Percentiles rank a stretch among this genome's conserved stretches.
phyloP scores from a whole-genome alignment of 2,329 filamentous ascomycete species.

The Huntiella savannae region DNA sequence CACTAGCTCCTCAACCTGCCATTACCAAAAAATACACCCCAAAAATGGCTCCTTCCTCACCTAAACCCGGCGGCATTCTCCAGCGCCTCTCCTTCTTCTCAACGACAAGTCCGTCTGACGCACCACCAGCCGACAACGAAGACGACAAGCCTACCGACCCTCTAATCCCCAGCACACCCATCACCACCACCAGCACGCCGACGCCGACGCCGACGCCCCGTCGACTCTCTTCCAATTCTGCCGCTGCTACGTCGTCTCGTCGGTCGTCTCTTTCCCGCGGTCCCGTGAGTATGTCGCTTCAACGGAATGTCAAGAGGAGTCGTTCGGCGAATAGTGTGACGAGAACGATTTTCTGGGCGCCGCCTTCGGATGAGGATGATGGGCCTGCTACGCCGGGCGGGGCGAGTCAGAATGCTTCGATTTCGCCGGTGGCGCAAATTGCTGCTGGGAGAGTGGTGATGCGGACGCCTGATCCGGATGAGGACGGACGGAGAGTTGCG shows the following conservation, averaged over 20 bases:
- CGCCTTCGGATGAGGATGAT: slow-evolving; percentile 12
- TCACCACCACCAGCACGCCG: background rate
- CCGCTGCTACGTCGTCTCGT: background rate
- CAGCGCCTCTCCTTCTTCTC: background rate
- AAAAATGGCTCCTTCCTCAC: background rate
- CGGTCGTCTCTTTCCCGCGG: background rate
- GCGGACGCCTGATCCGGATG: slow-evolving; percentile 19
- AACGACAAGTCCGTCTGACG: background rate
- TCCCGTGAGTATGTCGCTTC: background rate
- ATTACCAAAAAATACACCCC: background rate
- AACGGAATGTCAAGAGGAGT: slow-evolving; percentile 18
- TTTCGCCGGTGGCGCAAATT: slow-evolving; percentile 7
- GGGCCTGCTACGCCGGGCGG: background rate
- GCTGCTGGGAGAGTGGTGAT: slow-evolving; percentile 7
- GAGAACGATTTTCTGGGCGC: slow-evolving; percentile 9
- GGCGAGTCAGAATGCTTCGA: background rate
- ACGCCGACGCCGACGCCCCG: background rate
- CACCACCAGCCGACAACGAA: background rate
- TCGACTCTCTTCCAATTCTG: background rate
- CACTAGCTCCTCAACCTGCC: background rate
- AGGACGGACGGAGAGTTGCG: slow-evolving; percentile 26
- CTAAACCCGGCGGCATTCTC: background rate
- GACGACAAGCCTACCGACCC: background rate
- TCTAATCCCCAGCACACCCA: background rate
- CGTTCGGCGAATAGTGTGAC: slow-evolving; percentile 19